Base-by-base conservation (phyloP, 2,329 filamentous ascomycete genomes). In the Exophiala sp. region DNA sequence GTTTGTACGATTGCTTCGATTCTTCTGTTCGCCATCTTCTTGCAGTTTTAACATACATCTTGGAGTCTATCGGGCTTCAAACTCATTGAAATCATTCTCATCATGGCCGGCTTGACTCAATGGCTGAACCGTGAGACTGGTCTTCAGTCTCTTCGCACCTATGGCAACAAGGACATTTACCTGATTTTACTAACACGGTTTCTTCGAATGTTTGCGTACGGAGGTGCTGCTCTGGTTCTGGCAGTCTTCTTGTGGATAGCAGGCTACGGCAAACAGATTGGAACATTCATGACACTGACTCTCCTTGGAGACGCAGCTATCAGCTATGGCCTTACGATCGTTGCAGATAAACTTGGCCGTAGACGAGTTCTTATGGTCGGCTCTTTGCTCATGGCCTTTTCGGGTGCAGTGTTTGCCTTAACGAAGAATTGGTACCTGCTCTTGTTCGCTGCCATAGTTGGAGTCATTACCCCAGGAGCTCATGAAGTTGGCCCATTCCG, bases 401-500 rank as follows among this genome's bases (percentile, higher is more conserved):
- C 78, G 8, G 83, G 83, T 0, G 55, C 72, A 1, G 66, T 78
- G 7, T 85, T 86, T 64, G 76, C 73, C 0, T 50, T 77, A 1
- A 78, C 75, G 52, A 78, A 80, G 32, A 81, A 80, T 55, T 86
- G 78, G 58, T 85, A 81, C 80, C 66, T 82, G n/a, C 68, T 86
- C 4, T 67, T 85, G 3, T 60, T 74, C 0, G 83, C 82, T 0
- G 81, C 82, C 0, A 74, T 85, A 3, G 69, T 83, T 2, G 83
- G 83, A 1, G 81, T 86, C 4, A 78, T 85, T 49, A 83, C 78
- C 64, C 1, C 66, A 76, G 81, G 0, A 82, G 84, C 83, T 8
- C 78, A 81, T 10, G 84, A 87, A 60, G 85, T 86, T 64, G 84
- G 84, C 0, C 84, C 84, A 0, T 87, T 87, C 60, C 74, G 84